phyloP scores from a whole-genome alignment of 2,329 filamentous ascomycete species.

The Fusarium euwallaceae region DNA sequence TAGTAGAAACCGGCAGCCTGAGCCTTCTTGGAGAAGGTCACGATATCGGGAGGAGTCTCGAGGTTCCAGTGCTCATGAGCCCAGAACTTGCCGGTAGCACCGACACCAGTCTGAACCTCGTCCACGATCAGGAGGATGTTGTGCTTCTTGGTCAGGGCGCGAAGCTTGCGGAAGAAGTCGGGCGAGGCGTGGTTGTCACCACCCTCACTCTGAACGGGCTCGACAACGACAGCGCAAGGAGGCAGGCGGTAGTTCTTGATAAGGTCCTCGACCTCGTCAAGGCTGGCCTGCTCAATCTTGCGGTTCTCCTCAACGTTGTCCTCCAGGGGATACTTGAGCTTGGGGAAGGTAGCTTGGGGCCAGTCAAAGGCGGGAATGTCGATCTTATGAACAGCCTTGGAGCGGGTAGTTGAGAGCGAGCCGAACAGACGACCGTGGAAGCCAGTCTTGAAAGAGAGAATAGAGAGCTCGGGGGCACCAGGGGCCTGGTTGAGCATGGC shows the following conservation, averaged over 20 bases:
- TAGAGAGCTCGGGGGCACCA: slow-evolving; percentile 81
- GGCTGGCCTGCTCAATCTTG: slow-evolving; percentile 82
- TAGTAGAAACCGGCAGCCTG: slow-evolving; percentile 96
- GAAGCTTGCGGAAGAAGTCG: slow-evolving; percentile 87
- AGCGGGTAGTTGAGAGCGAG: slow-evolving; percentile 87
- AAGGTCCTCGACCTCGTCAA: slow-evolving; percentile 85
- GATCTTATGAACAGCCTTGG: slow-evolving; percentile 94
- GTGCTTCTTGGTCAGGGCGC: slow-evolving; percentile 82
- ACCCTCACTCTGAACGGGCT: slow-evolving; percentile 94
- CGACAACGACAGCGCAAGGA: slow-evolving; percentile 84
- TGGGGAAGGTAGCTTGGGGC: slow-evolving; percentile 90
- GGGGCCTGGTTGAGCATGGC: slow-evolving; percentile 86
- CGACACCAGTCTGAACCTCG: slow-evolving; percentile 93
- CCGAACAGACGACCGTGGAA: slow-evolving; percentile 95
- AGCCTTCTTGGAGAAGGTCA: slow-evolving; percentile 96
- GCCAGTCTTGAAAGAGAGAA: slow-evolving; percentile 87
- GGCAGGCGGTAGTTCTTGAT: slow-evolving; percentile 84
- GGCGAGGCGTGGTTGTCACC: slow-evolving; percentile 95
- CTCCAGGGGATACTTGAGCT: slow-evolving; percentile 88
- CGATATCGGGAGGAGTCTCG: slow-evolving; percentile 85
- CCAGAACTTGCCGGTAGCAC: slow-evolving; percentile 95
- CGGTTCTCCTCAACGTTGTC: slow-evolving; percentile 84
- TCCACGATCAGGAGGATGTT: slow-evolving; percentile 90
- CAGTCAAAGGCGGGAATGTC: slow-evolving; percentile 96
- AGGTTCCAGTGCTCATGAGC: slow-evolving; percentile 96